Evolutionary conservation across 2,329 filamentous ascomycete species (phyloP).

Genomic region (Pseudogymnoascus sp.): DNA sequence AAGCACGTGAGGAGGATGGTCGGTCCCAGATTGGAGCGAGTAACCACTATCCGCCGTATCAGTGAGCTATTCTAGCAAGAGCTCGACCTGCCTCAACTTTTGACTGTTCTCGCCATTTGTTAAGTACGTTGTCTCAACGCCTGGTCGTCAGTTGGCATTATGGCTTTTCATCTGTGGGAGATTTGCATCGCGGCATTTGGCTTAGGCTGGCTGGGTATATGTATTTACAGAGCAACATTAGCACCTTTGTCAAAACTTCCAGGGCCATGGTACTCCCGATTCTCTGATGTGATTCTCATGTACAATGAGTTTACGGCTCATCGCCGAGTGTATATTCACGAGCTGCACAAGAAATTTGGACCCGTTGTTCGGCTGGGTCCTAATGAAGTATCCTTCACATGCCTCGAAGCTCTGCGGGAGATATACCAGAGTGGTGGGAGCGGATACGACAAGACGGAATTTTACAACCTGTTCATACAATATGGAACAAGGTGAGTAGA

Average conservation of each 20-base stretch:
- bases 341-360: slow-evolving; percentile 48
- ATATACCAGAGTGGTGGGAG: slow-evolving; percentile 57
- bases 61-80: neutral
- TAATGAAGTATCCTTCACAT: slow-evolving; percentile 53
- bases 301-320: slow-evolving; percentile 45
- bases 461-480: slow-evolving; percentile 54
- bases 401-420: slow-evolving; percentile 49
- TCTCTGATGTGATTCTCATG: slow-evolving; percentile 21
- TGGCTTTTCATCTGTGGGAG: neutral
- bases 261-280: slow-evolving; percentile 20
- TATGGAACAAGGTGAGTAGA: slow-evolving; percentile 45
- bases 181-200: neutral
- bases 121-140: neutral
- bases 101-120: neutral
- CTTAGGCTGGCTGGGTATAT: neutral
- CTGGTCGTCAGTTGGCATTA: neutral
- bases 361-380: slow-evolving; percentile 51
- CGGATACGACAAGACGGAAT: slow-evolving; percentile 59
- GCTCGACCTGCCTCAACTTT: neutral
- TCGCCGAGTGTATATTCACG: slow-evolving; percentile 49
- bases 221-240: slow-evolving; percentile 1
- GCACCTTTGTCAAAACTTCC: slow-evolving; percentile 22
- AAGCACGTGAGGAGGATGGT: neutral
- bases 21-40: neutral
- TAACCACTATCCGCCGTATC: neutral